Evolutionary conservation across 1,284 basidiomycete genomes (phyloP).

Genomic region (Cryptococcus maquisensis): DNA sequence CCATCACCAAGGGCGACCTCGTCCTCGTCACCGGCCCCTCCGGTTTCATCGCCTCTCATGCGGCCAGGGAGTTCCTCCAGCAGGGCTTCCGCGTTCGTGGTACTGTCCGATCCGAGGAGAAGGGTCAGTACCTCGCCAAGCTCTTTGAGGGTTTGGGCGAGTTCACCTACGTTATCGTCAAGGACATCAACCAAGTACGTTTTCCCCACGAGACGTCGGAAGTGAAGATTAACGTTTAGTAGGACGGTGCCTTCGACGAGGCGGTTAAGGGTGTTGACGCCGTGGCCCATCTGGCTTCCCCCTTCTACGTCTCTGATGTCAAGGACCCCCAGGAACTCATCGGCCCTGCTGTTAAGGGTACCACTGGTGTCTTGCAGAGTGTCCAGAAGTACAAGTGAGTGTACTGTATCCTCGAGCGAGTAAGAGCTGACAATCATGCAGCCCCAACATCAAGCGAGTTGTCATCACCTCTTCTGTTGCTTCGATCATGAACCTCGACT

Average conservation of each 20-base stretch:
- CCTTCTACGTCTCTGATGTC: constrained; percentile 37
- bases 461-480: constrained; percentile 64
- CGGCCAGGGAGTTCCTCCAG: constrained; percentile 24
- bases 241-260: constrained; percentile 65
- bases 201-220: neutral
- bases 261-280: constrained; percentile 63
- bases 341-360: constrained; percentile 62
- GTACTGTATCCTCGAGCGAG: neutral
- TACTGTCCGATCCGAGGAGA: constrained; percentile 56
- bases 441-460: constrained; percentile 58
- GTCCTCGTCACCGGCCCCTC: constrained; percentile 28
- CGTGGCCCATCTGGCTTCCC: constrained; percentile 45
- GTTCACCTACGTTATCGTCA: constrained; percentile 55
- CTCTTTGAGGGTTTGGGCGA: constrained; percentile 50
- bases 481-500: constrained; percentile 48
- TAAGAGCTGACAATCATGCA: constrained; percentile 1
- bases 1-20: constrained; percentile 17
- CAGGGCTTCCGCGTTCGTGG: constrained; percentile 53
- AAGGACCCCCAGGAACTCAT: constrained; percentile 54
- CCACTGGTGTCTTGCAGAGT: constrained; percentile 57
- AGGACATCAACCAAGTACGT: constrained; percentile 56
- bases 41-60: constrained; percentile 29
- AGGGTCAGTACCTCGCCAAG: constrained; percentile 54
- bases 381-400: constrained; percentile 55
- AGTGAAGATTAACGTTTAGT: neutral